A percentile compares a stretch with the other conserved stretches of the same genome.
Evolutionary conservation across 495 filamentous ascomycete species (phyloP).

Genomic region (Lasiosphaeris hirsuta): DNA sequence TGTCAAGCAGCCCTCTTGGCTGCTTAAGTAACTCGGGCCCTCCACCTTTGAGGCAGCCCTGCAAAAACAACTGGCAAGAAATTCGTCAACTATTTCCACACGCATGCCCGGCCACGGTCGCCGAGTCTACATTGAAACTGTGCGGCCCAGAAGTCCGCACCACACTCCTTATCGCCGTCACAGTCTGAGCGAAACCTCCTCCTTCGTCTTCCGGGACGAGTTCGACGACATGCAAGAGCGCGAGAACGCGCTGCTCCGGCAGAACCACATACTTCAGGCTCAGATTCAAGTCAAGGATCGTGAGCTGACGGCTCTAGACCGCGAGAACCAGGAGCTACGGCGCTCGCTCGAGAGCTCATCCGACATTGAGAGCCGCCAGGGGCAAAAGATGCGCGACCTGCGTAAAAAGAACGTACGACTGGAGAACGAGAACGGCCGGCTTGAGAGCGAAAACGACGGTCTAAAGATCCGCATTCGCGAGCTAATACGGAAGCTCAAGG

Average conservation of each 20-base stretch:
- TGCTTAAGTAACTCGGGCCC: neutral
- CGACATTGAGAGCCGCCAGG: constrained; percentile 19
- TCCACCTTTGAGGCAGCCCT: neutral
- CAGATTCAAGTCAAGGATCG: constrained; percentile 17
- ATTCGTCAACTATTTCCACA: neutral
- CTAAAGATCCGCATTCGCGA: constrained; percentile 15
- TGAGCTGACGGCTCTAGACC: constrained; percentile 12
- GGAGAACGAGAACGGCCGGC: constrained; percentile 14
- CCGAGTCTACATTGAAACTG: constrained; percentile 23
- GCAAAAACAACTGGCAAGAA: neutral
- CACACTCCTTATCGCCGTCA: constrained; percentile 12
- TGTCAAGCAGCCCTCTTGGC: neutral
- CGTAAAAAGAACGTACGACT: constrained; percentile 20
- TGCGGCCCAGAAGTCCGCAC: constrained; percentile 10
- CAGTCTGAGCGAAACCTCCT: constrained; percentile 20
- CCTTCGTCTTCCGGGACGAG: constrained; percentile 21
- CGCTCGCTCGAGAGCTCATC: constrained; percentile 20
- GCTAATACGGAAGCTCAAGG: constrained; percentile 11
- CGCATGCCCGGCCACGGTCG: constrained; percentile 21
- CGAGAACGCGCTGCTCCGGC: constrained; percentile 19
- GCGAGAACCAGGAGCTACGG: constrained; percentile 27
- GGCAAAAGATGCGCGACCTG: constrained; percentile 15
- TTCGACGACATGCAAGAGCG: constrained; percentile 19
- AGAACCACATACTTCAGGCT: constrained; percentile 25
- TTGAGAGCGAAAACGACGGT: neutral